These are phyloP conservation scores for Porcisia hertigi DNA, from an alignment of 208 protist species.

Conservation along the genomic window DNA sequence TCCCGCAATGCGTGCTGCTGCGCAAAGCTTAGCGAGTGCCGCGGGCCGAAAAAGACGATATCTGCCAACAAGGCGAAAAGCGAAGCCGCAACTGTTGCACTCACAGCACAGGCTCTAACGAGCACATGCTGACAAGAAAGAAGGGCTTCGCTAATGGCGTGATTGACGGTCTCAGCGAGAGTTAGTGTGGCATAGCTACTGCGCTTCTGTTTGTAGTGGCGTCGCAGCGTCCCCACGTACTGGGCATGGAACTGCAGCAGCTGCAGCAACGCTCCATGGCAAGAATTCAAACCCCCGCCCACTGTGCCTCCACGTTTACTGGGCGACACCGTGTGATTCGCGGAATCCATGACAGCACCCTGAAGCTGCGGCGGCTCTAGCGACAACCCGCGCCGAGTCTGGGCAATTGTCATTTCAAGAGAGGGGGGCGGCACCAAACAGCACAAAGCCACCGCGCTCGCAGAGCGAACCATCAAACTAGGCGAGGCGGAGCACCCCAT, in stretches of 20 bases:
- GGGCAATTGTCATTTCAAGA: constrained; percentile 9
- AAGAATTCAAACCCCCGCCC: constrained; percentile 37
- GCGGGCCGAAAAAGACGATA: constrained; percentile 49
- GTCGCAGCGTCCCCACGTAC: constrained; percentile 73
- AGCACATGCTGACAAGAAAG: constrained; percentile 19
- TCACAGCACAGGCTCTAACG: constrained; percentile 28
- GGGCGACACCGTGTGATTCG: neutral
- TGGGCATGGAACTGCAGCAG: constrained; percentile 71
- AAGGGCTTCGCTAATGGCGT: constrained; percentile 28
- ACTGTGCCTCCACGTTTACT: neutral
- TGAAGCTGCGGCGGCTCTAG: neutral
- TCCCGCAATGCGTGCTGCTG: constrained; percentile 19
- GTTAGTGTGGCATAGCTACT: constrained; percentile 38
- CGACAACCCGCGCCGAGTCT: constrained; percentile 18
- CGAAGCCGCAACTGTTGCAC: constrained; percentile 57
- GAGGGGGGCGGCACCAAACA: constrained; percentile 63
- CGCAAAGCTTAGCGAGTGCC: constrained; percentile 1
- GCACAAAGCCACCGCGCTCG: constrained; percentile 72
- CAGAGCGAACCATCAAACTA: constrained; percentile 82
- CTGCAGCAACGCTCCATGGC: constrained; percentile 85
- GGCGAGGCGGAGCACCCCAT: constrained; percentile 46
- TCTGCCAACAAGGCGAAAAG: constrained; percentile 62
- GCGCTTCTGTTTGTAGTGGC: constrained; percentile 37
- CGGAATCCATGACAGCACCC: neutral
- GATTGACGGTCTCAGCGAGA: constrained; percentile 20